Conservation (phyloP, 768 basidiomycete genomes). For the Boletus pseudopeckii region DNA sequence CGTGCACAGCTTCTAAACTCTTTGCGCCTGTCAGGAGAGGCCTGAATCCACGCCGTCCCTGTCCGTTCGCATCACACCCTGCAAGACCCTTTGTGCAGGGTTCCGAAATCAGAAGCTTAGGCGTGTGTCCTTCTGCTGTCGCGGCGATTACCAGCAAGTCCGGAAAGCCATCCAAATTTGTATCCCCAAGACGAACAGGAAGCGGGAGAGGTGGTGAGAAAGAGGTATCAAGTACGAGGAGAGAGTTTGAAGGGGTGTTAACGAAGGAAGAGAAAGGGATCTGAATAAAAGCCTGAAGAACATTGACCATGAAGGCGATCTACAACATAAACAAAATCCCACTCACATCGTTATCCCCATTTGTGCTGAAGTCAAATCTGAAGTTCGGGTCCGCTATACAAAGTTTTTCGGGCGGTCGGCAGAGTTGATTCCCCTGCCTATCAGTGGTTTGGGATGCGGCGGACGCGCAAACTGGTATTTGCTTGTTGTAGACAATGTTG, state of each 20-base stretch:
- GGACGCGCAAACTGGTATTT: conserved; percentile 75
- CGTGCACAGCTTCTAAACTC: conserved; percentile 60
- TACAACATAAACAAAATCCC: background rate
- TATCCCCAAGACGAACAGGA: conserved; percentile 81
- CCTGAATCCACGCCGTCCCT: conserved; percentile 62
- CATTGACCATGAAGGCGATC: background rate
- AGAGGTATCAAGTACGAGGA: conserved; percentile 70
- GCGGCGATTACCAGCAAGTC: conserved; percentile 68
- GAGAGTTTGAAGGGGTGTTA: conserved; percentile 42
- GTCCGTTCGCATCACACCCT: conserved; percentile 53
- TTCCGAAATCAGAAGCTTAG: conserved; percentile 60
- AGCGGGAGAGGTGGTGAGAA: conserved; percentile 68
- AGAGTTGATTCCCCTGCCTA: conserved; percentile 52
- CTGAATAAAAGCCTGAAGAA: conserved; percentile 63
- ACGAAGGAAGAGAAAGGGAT: conserved; percentile 65
- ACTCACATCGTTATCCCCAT: conserved; percentile 50
- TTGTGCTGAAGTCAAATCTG: conserved; percentile 61
- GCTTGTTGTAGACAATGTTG: conserved; percentile 92
- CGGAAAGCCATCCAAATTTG: conserved; percentile 91
- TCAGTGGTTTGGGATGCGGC: conserved; percentile 45
- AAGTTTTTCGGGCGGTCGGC: conserved; percentile 75
- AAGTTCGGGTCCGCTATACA: conserved; percentile 82
- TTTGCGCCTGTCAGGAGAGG: conserved; percentile 56
- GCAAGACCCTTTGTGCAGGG: conserved; percentile 53
- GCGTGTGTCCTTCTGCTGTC: conserved; percentile 44